phyloP scores from a whole-genome alignment of 179 eudicot genomes.

The Carnegiea gigantea region DNA sequence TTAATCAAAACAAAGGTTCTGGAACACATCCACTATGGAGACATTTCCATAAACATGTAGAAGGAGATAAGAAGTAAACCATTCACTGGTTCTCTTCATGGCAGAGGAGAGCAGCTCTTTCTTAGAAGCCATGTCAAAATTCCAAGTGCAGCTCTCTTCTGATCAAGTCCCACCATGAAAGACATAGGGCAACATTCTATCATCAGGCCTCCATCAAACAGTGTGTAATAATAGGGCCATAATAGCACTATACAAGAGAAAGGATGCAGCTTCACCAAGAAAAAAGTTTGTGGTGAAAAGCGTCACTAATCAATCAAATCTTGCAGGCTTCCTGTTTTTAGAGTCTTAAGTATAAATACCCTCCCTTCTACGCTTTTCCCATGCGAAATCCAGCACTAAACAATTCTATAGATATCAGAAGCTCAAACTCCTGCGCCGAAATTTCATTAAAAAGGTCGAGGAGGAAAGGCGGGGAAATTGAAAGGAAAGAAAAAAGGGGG shows the following conservation, averaged over 20 bases:
- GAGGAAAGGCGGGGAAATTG: too few species aligned
- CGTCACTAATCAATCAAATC: constrained; percentile 18
- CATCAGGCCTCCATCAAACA: constrained; percentile 34
- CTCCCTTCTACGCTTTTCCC: constrained; percentile 10
- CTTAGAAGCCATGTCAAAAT: constrained; percentile 49
- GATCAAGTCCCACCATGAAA: constrained; percentile 46
- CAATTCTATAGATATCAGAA: neutral
- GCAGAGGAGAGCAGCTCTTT: constrained; percentile 63
- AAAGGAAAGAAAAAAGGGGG: neutral
- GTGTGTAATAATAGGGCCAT: constrained; percentile 5
- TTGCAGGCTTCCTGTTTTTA: neutral
- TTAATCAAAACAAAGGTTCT: neutral
- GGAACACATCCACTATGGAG: neutral
- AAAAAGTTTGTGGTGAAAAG: constrained; percentile 22
- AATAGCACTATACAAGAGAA: constrained; percentile 25
- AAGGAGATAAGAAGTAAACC: constrained; percentile 48
- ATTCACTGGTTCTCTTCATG: constrained; percentile 84
- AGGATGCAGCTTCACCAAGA: constrained; percentile 20
- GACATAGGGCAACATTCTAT: constrained; percentile 29
- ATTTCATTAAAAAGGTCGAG: neutral
- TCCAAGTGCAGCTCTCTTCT: constrained; percentile 30
- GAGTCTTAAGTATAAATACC: constrained; percentile 21
- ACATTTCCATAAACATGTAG: constrained; percentile 13
- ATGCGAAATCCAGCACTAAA: neutral
- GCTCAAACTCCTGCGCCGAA: neutral